Evolutionary conservation across 2,329 filamentous ascomycete species (phyloP), one percentile per base, ranked within the genome.

Genomic region (Penicillium aurantiogriseum): DNA sequence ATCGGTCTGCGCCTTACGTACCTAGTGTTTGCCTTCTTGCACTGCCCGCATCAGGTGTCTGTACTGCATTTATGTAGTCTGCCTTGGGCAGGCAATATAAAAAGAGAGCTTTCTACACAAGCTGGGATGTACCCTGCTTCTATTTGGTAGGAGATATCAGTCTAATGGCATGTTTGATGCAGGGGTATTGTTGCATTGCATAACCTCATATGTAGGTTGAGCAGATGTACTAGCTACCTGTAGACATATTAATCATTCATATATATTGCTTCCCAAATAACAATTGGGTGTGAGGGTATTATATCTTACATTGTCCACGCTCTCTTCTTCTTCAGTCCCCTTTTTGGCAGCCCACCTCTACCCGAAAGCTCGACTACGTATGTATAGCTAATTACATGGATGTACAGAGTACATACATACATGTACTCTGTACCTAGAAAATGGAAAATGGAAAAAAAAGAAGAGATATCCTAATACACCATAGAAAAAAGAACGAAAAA

Each of bases 381-480:
- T 31, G 1, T 33, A 4, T 33, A 4, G 13, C 29, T 47, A 47
- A 47, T 47, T 35, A 47, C 31, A 33, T 47, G 19, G 13, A 23
- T 46, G 19, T 47, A 46, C 44, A 13, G 39, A 43, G 44, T 10
- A 21, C 27, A 46, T 21, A 17, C 40, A 42, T 23, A 42, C 39
- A 43, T 43, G 40, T 43, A 33, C 44, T 46, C 19, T 23, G 29
- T n/a, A n/a, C 10, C 21, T 35, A 47, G 2, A 23, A 23, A 23
- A 35, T 25, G 15, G 31, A 25, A 33, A 11, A 47, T 23, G 44
- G 44, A 46, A 33, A 43, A 31, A 21, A 35, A 15, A n/a, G n/a
- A 47, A 48, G 33, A 25, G 21, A 36, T 25, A 35, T 48, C 45
- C 45, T 36, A 48, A 48, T 48, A 48, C 45, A 35, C 45, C 45